Evolutionary conservation across 768 basidiomycete genomes (phyloP), one percentile per base, ranked within the genome.

Genomic region (Kwoniella heveanensis): DNA sequence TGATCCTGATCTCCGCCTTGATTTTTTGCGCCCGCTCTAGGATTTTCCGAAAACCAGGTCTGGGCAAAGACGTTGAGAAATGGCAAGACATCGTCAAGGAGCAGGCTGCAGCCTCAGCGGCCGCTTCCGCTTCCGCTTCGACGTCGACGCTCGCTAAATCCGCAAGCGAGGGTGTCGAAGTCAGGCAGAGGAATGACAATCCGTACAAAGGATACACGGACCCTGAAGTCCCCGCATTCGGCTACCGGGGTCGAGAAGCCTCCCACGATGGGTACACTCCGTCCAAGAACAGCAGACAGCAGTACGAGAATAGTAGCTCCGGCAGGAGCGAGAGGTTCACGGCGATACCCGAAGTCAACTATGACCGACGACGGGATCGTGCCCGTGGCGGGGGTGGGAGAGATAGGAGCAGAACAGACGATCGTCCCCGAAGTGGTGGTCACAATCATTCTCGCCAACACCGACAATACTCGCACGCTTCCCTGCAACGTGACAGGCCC

Each of bases 1-100:
- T 66, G 27, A 69, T 69, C 25, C 54, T 53, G 3, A 29, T 69
- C 17, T 26, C 48, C 22, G 60, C 64, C 12, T 26, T 69, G 50
- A 55, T 69, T 1, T 69, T 53, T 27, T 69, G 68, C 46, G 60
- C 64, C 1, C 26, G 64, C 24, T 51, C 49, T 6, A 62, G 39
- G 54, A 15, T 53, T 19, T 59, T 64, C 21, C 17, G 62, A 27
- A 60, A 60, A 24, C 46, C 55, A 9, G 48, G 57, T 7, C 32
- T 54, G 26, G 65, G 37, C 32, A 44, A 53, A 25, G 52, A 50
- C 22, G 46, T 36, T 15, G 50, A 51, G 46, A 39, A 63, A 24
- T 62, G 60, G 66, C 61, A 59, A 29, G 29, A 52, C 30, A 47
- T 57, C 17, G 46, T 64, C 39, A 64, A 64, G 39, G 49, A 64